phyloP scores from a whole-genome alignment of 139 green algal species.

The Pseudopediastrum boryanum region DNA sequence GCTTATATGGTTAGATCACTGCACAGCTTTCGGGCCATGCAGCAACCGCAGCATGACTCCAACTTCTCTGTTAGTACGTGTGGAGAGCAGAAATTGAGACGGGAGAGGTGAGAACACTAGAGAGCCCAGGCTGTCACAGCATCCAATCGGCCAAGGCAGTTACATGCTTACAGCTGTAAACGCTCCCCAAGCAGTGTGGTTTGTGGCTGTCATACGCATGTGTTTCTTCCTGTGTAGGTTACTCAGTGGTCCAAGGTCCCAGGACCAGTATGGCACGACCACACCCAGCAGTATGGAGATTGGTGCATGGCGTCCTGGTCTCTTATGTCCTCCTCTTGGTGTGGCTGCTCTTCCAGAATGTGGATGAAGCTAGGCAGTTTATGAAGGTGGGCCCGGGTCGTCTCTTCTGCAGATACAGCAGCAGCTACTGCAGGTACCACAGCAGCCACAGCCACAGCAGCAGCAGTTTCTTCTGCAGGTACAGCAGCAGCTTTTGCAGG shows the following conservation, averaged over 20 bases:
- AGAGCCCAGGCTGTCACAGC: too few species aligned
- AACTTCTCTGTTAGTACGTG: too few species aligned
- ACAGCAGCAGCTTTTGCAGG: conserved; percentile 8
- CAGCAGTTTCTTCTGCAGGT: neutral
- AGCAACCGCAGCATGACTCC: too few species aligned
- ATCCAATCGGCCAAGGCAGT: too few species aligned
- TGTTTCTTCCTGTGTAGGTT: conserved; percentile 43
- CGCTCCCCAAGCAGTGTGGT: neutral
- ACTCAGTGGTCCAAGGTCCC: conserved; percentile 79
- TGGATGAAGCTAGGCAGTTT: conserved; percentile 73
- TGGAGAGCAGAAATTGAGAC: too few species aligned
- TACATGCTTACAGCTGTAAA: too few species aligned
- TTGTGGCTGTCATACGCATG: neutral
- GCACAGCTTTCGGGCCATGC: too few species aligned
- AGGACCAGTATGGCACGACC: conserved; percentile 81
- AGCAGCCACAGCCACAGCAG: conserved; percentile 3
- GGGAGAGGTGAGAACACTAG: too few species aligned
- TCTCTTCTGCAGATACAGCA: neutral
- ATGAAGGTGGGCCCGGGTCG: conserved; percentile 56
- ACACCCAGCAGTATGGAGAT: conserved; percentile 86
- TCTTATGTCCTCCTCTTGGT: conserved; percentile 86
- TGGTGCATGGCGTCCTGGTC: conserved; percentile 83
- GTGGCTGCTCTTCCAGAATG: conserved; percentile 86
- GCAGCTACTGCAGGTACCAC: conserved; percentile 6
- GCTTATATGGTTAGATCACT: too few species aligned